Evolutionary conservation across 23 red algal species (phyloP), one percentile per base, ranked within the genome.

Genomic region (Gracilaria domingensis): DNA sequence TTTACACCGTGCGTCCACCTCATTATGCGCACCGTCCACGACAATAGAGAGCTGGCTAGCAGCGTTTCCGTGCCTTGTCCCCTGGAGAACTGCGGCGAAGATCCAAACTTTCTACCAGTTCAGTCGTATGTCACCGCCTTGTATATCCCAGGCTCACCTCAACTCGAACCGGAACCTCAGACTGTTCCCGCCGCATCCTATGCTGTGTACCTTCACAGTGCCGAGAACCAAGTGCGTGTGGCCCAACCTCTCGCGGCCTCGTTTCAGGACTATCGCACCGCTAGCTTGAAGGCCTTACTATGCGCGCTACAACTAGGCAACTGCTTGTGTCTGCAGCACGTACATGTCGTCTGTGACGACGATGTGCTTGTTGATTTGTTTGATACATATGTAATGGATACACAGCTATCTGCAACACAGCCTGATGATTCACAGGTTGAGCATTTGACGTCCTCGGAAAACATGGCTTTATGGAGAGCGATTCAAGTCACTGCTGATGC

Each of bases 391-490:
- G n/a, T n/a, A n/a, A n/a, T n/a, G n/a, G n/a, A n/a, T n/a, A 23
- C n/a, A 24, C 9, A 25, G 7, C 6, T 13, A 45, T 51, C 72
- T 28, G 32, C 40, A 29, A 12, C 40, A 28, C 72, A 49, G 8
- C 4, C 72, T 5, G 34, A 77, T 16, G 7, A 28, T 23, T 25
- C 5, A 4, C 4, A 45, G 12, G 9, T 16, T 45, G 72, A 45
- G 1, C 40, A 77, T 0, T 28, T 50, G 23, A 13, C 42, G 2
- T 77, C 72, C 40, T 51, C 72, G 7, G 72, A 77, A 30, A 51
- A 77, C 42, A 77, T 77, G 72, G 72, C 72, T n/a, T 13, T 77
- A 35, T 77, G 72, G 72, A 45, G 72, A 28, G 72, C 72, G 23
- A 77, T 77, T 49, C 72, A 49, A 8, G 38, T 51, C 25, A 13